Base-by-base conservation (phyloP, 2,329 filamentous ascomycete species). In the Colletotrichum simmondsii region DNA sequence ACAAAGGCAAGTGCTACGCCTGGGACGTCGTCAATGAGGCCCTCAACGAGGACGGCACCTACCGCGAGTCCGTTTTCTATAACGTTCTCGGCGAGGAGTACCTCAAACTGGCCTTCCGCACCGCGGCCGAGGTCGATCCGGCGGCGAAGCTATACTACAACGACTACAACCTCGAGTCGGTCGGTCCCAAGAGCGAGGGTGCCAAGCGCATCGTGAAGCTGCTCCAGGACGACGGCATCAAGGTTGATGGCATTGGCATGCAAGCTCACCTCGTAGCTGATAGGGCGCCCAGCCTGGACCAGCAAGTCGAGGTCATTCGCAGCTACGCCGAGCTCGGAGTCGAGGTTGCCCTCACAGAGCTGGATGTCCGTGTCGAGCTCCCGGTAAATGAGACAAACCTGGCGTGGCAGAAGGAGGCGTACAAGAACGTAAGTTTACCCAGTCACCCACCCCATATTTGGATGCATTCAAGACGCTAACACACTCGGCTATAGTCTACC, bases 21-120 rank as follows among this genome's bases (percentile, higher is more conserved):
- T 93, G 90, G 90, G 91, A 93, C 68, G 91, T 93, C 0, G 86
- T 92, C 28, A 93, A 93, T 79, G 91, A 93, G 82, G 88, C 87
- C 5, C 84, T 91, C 53, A 85, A 87, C 70, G 90, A 92, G 24
- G 86, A 88, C 75, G 89, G 89, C 16, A 85, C 83, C 8, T 89
- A 84, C 80, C 84, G 89, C 68, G 77, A 83, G 70, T 84, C 81
- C 68, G 85, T 91, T 73, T 92, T 90, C 81, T 86, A 87, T 79
- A 79, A 85, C 35, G 85, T 85, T 37, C 85, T 92, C 22, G 89
- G 90, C 26, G 85, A 86, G 12, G 84, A 85, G 54, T 93, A 88
- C 80, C 86, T 92, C 68, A 83, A 86, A 12, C 83, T 90, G 54
- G 88, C 90, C 2, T 92, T 92, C 82, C 79, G 83, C 28, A 86